These are phyloP conservation scores for Melampsora americana DNA, from an alignment of 1,284 basidiomycete genomes.

Conservation along the genomic window DNA sequence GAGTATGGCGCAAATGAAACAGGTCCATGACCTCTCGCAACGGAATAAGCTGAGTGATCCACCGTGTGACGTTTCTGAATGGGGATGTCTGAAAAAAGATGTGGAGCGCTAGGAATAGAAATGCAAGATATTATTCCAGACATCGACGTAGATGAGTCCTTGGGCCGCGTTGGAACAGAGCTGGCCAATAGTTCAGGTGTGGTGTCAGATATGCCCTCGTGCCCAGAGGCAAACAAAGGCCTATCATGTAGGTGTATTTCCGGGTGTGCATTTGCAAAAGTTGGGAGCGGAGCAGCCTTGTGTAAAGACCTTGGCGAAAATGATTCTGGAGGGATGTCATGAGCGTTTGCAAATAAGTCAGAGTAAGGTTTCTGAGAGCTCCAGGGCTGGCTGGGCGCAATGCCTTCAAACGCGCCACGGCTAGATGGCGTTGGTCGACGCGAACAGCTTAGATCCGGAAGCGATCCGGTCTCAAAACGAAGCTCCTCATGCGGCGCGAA, in stretches of 20 bases:
- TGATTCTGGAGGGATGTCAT: too few species aligned
- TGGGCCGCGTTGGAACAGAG: not conserved
- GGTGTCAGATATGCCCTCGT: not conserved
- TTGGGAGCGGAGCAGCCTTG: too few species aligned
- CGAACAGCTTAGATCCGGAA: conserved; percentile 21
- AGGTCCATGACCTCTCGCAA: not conserved
- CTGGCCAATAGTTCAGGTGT: not conserved
- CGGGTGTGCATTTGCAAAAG: too few species aligned
- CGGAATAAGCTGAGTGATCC: not conserved
- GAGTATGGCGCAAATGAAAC: not conserved
- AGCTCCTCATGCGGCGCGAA: not conserved
- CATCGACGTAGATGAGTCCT: not conserved
- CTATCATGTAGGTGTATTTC: not conserved
- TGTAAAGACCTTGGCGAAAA: too few species aligned
- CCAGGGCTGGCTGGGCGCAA: not conserved
- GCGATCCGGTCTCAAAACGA: conserved; percentile 8
- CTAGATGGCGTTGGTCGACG: conserved; percentile 19
- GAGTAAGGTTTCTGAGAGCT: not conserved
- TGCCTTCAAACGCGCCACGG: not conserved
- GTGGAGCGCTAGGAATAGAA: conserved; percentile 30
- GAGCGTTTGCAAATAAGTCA: too few species aligned
- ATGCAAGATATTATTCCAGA: not conserved
- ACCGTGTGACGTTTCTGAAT: not conserved
- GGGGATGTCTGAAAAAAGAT: conserved; percentile 15
- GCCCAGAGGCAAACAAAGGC: not conserved